Base-by-base conservation (phyloP, 2,329 filamentous ascomycete genomes). In the Aspergillus latus region DNA sequence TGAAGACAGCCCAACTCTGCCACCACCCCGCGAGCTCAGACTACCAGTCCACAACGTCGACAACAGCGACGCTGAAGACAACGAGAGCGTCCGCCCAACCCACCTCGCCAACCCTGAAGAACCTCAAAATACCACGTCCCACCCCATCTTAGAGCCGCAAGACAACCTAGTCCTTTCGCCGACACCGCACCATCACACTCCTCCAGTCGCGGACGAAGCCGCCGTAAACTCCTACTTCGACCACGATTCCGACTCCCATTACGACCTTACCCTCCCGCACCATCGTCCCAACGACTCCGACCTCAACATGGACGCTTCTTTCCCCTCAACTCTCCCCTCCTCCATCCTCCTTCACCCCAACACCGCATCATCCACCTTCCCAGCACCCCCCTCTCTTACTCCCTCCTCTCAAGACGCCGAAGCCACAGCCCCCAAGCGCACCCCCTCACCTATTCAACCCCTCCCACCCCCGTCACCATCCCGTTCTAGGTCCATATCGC, bases 221-320 rank as follows among this genome's bases (percentile, higher is more conserved):
- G 44, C 29, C 6, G 26, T 60, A 32, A 34, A 56, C 16, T 36
- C 53, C 28, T 47, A 56, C 10, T 28, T 58, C 32, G 45, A 63
- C 34, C 66, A 66, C 50, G 76, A 80, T 7, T 49, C 60, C 42
- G 43, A 55, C 26, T 26, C 60, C 37, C 40, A 63, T 32, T 66
- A 66, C 49, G 76, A 80, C 58, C 75, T 78, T 28, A 79, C 76
- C 6, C 70, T 80, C 4, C 77, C 78, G 16, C 78, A 80, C 49
- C 70, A 76, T 62, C 74, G 77, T 44, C 78, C 77, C 4, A 69
- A 78, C 56, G 68, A 70, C 42, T 63, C 67, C 34, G 36, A 51
- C 28, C 7, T 40, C 32, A 13, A 53, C n/a, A 30, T 54, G 34
- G 48, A 29, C 29, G 37, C 56, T 39, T 58, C 64, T 49, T 56